Base-by-base conservation (phyloP, 1,284 basidiomycete genomes). In the Sparassis latifolia region DNA sequence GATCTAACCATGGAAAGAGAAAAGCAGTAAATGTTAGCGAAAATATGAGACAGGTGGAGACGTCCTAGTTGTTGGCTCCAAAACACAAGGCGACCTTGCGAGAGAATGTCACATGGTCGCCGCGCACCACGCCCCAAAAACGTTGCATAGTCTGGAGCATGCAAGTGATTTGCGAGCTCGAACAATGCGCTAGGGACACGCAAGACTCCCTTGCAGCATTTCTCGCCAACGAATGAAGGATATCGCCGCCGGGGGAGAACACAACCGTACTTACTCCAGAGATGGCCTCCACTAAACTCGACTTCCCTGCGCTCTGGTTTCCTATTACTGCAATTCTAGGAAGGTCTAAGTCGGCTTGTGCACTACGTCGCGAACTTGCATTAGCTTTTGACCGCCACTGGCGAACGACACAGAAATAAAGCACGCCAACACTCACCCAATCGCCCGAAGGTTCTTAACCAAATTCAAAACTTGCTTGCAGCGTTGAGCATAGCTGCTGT, bases 251-350 rank as follows among this genome's bases (percentile, higher is more conserved):
- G 20, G 20, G 12, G 35, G 35, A 37, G 35, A 12, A 12, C 35
- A 7, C 35, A 37, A 37, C 20, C 35, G 35, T 32, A 62, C 72
- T 42, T 58, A 81, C 79, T 4, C 74, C 76, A 28, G 72, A 78
- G 0, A 80, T 74, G 0, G 75, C 77, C 52, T 82, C 80, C 0
- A 80, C 75, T 1, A 45, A 44, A 43, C 47, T 37, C 38, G 35
- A 58, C 71, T 49, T 56, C 75, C 78, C 78, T 0, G 80, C 56
- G 35, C 55, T 57, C 38, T 59, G 58, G 41, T 53, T 55, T 2
- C 58, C 58, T 3, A 59, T 54, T 7, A 56, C 54, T 3, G 42
- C 52, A 32, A 59, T 51, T 1, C 58, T 52, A 3, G 56, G 56
- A 3, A 58, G 49, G 42, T 53, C 50, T 6, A 58, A 12, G 27